Percentiles rank a stretch among this genome's conserved stretches.
Evolutionary conservation across 2,329 filamentous ascomycete species (phyloP).

Genomic region (Lachnellula subtilissima): DNA sequence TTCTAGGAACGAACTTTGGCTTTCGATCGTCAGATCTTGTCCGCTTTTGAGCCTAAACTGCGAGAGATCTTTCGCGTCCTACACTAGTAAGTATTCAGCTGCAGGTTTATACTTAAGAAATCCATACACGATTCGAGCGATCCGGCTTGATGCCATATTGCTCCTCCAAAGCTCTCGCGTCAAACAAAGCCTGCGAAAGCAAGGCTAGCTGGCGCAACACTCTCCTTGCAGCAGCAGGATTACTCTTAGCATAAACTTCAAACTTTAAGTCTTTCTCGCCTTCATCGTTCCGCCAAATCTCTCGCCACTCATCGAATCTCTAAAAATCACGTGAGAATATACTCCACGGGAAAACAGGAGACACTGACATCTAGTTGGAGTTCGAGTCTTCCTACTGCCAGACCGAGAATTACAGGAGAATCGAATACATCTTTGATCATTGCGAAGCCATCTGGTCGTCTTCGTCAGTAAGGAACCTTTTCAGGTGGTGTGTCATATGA

Average conservation of each 20-base stretch:
- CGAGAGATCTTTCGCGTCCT: slow-evolving; percentile 25
- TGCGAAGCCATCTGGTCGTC: slow-evolving; percentile 19
- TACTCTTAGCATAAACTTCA: slow-evolving; percentile 21
- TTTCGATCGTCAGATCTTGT: slow-evolving; percentile 21
- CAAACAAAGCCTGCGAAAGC: slow-evolving; percentile 20
- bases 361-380: slow-evolving; percentile 22
- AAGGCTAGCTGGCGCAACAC: slow-evolving; percentile 20
- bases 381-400: slow-evolving; percentile 23
- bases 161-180: slow-evolving; percentile 22
- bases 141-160: slow-evolving; percentile 24
- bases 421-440: slow-evolving; percentile 25
- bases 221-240: slow-evolving; percentile 16
- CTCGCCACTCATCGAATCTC: slow-evolving; percentile 26
- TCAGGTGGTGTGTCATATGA: background rate
- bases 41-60: slow-evolving; percentile 19
- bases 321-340: slow-evolving; percentile 17
- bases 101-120: background rate
- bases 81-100: background rate
- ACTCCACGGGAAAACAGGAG: background rate
- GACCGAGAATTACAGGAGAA: slow-evolving; percentile 12
- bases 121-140: slow-evolving; percentile 18
- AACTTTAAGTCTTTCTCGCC: slow-evolving; percentile 23
- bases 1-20: slow-evolving; percentile 21
- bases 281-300: slow-evolving; percentile 23
- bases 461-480: background rate